A percentile compares a stretch with the other conserved stretches of the same genome.
Evolutionary conservation across 495 filamentous ascomycete genomes (phyloP).

Genomic region (Hypoxylon lienhwacheense): DNA sequence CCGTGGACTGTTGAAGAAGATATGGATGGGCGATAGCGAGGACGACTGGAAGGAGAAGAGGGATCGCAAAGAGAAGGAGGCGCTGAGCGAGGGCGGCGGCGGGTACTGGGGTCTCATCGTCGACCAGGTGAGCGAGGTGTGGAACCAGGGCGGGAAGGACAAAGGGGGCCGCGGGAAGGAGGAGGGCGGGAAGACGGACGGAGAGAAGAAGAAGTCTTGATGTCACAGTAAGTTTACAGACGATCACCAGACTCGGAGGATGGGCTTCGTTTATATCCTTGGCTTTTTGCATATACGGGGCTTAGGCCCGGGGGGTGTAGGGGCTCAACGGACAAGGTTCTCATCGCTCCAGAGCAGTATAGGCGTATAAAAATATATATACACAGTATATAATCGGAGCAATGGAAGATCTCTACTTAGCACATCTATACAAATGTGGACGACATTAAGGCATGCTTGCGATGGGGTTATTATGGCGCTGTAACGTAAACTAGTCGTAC

Average conservation of each 20-base stretch:
- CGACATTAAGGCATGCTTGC: no score
- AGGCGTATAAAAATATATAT: no score
- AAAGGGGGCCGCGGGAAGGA: slow-evolving; percentile 26
- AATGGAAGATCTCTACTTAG: no score
- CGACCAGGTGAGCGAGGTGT: slow-evolving; percentile 84
- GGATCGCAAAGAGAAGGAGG: slow-evolving; percentile 68
- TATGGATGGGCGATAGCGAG: slow-evolving; percentile 68
- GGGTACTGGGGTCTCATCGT: slow-evolving; percentile 80
- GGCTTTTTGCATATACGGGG: slow-evolving; percentile 16
- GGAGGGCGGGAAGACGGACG: slow-evolving; percentile 37
- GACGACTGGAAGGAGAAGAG: slow-evolving; percentile 74
- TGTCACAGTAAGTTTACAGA: not conserved
- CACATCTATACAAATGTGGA: not conserved
- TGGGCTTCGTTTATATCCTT: not conserved
- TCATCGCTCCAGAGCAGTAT: no score
- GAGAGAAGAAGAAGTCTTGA: slow-evolving; percentile 31
- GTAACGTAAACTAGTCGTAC: not conserved
- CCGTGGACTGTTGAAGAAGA: slow-evolving; percentile 48
- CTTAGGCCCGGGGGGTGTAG: no score
- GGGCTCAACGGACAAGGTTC: no score
- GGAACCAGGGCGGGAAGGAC: slow-evolving; percentile 54
- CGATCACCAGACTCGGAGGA: not conserved
- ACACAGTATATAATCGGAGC: no score
- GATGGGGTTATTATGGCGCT: not conserved
- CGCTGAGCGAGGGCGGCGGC: slow-evolving; percentile 69